Evolutionary conservation across 768 basidiomycete species (phyloP).

Genomic region (Gymnopilus dilepis): DNA sequence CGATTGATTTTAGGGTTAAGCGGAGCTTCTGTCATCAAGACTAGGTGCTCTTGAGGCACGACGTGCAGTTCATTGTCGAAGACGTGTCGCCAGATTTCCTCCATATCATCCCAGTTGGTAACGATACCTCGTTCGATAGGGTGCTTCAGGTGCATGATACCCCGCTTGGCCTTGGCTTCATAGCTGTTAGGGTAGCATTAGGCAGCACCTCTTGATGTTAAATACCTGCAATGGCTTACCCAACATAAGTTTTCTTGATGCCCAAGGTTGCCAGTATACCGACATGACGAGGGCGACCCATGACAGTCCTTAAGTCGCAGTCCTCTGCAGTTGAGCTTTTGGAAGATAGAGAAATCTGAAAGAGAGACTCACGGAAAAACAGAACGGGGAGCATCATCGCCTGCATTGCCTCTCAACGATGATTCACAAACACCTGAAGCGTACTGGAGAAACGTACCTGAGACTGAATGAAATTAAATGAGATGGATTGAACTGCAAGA

Average conservation of each 20-base stretch:
- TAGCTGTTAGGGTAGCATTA: constrained; percentile 26
- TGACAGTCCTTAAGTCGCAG: constrained; percentile 70
- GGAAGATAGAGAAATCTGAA: neutral
- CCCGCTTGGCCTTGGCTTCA: constrained; percentile 63
- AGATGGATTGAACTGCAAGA: constrained; percentile 22
- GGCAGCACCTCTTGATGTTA: neutral
- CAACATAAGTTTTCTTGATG: constrained; percentile 95
- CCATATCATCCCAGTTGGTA: constrained; percentile 99
- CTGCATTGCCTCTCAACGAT: constrained; percentile 45
- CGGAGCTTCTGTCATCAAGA: constrained; percentile 90
- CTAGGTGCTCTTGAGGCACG: constrained; percentile 91
- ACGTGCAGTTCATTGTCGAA: constrained; percentile 97
- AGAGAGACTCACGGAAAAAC: constrained; percentile 85
- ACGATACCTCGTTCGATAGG: constrained; percentile 94
- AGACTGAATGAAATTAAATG: constrained; percentile 49
- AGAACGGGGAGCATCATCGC: constrained; percentile 89
- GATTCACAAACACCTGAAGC: neutral
- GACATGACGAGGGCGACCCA: constrained; percentile 92
- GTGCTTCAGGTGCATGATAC: constrained; percentile 92
- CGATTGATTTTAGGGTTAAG: constrained; percentile 93
- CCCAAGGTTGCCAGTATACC: constrained; percentile 98
- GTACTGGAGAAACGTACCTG: constrained; percentile 49
- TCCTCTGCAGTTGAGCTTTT: no score
- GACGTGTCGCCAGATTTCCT: constrained; percentile 98
- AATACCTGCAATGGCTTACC: constrained; percentile 59